Conservation (phyloP, 495 filamentous ascomycete genomes). For the Aspergillus campestris region DNA sequence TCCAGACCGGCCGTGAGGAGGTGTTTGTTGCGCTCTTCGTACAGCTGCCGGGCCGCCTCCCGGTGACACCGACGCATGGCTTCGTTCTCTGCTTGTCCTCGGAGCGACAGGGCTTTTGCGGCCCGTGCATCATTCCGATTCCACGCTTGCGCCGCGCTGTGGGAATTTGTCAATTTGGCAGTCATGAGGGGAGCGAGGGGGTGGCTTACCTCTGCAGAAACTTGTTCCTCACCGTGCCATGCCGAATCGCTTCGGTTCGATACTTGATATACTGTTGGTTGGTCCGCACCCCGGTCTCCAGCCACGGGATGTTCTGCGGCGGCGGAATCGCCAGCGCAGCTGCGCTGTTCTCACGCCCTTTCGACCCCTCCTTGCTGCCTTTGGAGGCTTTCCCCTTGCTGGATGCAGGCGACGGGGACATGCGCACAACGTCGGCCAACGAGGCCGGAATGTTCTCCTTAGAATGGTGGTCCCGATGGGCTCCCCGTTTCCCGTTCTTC, state of each 20-base stretch:
- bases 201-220: constrained; percentile 78
- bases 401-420: constrained; percentile 70
- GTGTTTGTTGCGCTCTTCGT: constrained; percentile 89
- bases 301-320: constrained; percentile 92
- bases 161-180: constrained; percentile 9
- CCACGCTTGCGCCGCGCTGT: constrained; percentile 99
- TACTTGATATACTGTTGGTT: constrained; percentile 94
- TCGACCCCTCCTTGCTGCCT: constrained; percentile 31
- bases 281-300: constrained; percentile 83
- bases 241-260: constrained; percentile 88
- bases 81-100: constrained; percentile 93
- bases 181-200: constrained; percentile 12
- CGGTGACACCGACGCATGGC: constrained; percentile 96
- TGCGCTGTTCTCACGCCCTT: constrained; percentile 66
- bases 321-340: constrained; percentile 74
- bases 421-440: constrained; percentile 90
- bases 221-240: constrained; percentile 91
- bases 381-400: constrained; percentile 42
- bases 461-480: constrained; percentile 45
- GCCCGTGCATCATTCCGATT: constrained; percentile 95
- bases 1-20: constrained; percentile 30
- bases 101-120: constrained; percentile 86
- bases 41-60: constrained; percentile 83
- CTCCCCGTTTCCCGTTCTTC: constrained; percentile 82
- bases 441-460: constrained; percentile 66